Evolutionary conservation across 768 basidiomycete species (phyloP).

Genomic region (Lactifluus pinguis): DNA sequence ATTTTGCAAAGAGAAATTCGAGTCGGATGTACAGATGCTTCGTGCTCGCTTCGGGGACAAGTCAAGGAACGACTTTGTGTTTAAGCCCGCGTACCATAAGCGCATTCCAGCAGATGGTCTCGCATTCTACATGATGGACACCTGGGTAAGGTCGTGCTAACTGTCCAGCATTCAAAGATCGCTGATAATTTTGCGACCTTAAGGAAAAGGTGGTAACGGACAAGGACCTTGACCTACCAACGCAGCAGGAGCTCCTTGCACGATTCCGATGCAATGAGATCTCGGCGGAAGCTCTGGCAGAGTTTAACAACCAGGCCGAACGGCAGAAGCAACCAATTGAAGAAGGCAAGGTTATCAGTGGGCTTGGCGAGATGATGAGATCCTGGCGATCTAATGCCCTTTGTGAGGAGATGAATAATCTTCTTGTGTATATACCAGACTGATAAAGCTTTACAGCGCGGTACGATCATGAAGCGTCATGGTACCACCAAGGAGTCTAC

Average conservation of each 20-base stretch:
- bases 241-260: conserved; percentile 93
- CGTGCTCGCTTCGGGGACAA: conserved; percentile 73
- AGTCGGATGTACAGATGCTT: conserved; percentile 60
- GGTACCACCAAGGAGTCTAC: conserved; percentile 94
- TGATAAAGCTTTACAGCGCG: conserved; percentile 42
- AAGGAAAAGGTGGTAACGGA: conserved; percentile 21
- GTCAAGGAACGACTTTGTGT: conserved; percentile 59
- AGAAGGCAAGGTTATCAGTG: conserved; percentile 76
- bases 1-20: conserved; percentile 87
- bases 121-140: conserved; percentile 92
- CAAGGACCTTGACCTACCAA: conserved; percentile 47
- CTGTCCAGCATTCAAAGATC: not conserved
- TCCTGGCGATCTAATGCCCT: conserved; percentile 71
- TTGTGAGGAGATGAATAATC: conserved; percentile 35
- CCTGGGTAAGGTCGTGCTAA: conserved; percentile 64
- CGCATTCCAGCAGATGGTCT: conserved; percentile 98
- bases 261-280: conserved; percentile 99
- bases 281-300: conserved; percentile 62
- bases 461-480: conserved; percentile 90
- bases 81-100: conserved; percentile 92
- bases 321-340: conserved; percentile 79
- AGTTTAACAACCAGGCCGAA: conserved; percentile 79
- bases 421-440: not conserved
- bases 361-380: conserved; percentile 76
- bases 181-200: not conserved